Conservation (phyloP, 805 yeast species). For the Ogataea nitratoaversa region DNA sequence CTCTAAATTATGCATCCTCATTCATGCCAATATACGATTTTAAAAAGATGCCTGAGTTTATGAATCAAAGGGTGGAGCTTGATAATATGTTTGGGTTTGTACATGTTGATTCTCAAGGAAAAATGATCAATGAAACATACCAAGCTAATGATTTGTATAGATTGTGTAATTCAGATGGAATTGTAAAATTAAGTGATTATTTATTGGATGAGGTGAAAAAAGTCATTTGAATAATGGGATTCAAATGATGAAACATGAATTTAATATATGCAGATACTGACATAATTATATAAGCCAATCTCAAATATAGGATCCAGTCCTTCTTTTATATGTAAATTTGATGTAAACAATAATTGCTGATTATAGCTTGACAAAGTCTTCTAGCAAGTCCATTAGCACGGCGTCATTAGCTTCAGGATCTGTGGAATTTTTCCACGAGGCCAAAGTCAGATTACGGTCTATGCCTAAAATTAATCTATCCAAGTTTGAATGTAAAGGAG, state of each 20-base stretch:
- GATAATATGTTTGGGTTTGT: constrained; percentile 72
- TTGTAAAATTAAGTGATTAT: constrained; percentile 48
- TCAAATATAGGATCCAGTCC: background rate
- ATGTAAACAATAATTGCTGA: background rate
- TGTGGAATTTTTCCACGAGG: constrained; percentile 20
- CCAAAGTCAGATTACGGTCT: constrained; percentile 16
- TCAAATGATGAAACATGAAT: background rate
- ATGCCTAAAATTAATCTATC: constrained; percentile 18
- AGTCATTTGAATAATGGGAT: constrained; percentile 3
- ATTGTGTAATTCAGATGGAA: constrained; percentile 44
- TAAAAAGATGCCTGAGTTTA: constrained; percentile 54
- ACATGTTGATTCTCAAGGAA: constrained; percentile 49
- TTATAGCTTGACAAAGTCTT: constrained; percentile 38
- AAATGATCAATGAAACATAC: constrained; percentile 51
- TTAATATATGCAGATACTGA: background rate
- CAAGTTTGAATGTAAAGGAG: constrained; percentile 18
- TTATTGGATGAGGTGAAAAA: constrained; percentile 37
- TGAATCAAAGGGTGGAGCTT: constrained; percentile 57
- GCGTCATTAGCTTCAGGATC: constrained; percentile 29
- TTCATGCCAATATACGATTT: constrained; percentile 72
- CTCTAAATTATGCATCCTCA: constrained; percentile 45
- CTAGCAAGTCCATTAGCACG: constrained; percentile 39
- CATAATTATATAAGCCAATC: too few species aligned
- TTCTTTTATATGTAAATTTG: constrained; percentile 4
- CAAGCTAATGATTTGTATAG: constrained; percentile 59